phyloP scores from a whole-genome alignment of 352 stramenopile species.

The Globisporangium perplexum region DNA sequence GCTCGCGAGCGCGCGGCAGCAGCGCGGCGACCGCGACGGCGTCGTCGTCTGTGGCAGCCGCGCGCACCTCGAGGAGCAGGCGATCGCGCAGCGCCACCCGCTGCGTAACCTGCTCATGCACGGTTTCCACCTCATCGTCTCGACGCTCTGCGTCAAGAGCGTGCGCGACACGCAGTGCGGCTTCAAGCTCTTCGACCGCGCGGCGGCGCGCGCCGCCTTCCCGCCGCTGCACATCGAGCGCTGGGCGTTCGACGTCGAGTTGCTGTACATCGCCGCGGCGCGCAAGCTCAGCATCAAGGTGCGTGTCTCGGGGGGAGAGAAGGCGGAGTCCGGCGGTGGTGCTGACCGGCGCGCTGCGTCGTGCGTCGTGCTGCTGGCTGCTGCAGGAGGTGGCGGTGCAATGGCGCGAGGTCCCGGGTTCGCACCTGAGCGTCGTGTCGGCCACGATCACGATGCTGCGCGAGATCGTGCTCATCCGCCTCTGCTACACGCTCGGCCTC shows the following conservation, averaged over 20 bases:
- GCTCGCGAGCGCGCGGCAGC: constrained; percentile 28
- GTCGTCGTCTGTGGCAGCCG: constrained; percentile 89
- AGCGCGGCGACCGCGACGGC: constrained; percentile 17
- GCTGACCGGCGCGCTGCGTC: no score
- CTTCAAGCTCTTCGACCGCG: constrained; percentile 93
- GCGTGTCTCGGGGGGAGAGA: background rate
- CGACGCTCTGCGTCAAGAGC: constrained; percentile 76
- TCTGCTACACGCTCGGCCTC: constrained; percentile 89
- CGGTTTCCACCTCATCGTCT: constrained; percentile 90
- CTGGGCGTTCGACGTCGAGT: constrained; percentile 94
- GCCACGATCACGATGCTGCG: constrained; percentile 90
- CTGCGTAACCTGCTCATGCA: constrained; percentile 91
- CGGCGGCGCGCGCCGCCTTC: constrained; percentile 80
- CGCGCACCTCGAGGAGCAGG: constrained; percentile 83
- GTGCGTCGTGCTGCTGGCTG: constrained; percentile 2
- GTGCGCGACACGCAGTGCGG: constrained; percentile 93
- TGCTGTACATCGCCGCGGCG: constrained; percentile 81
- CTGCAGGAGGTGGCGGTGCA: constrained; percentile 87
- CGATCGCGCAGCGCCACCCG: constrained; percentile 80
- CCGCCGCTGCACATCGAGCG: constrained; percentile 90
- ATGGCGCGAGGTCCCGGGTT: constrained; percentile 90
- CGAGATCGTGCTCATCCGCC: constrained; percentile 87
- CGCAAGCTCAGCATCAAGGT: constrained; percentile 64
- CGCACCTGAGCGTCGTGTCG: constrained; percentile 85
- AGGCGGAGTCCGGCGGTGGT: background rate